Base-by-base conservation (phyloP, 2,329 filamentous ascomycete genomes). In the Fusarium chaquense region DNA sequence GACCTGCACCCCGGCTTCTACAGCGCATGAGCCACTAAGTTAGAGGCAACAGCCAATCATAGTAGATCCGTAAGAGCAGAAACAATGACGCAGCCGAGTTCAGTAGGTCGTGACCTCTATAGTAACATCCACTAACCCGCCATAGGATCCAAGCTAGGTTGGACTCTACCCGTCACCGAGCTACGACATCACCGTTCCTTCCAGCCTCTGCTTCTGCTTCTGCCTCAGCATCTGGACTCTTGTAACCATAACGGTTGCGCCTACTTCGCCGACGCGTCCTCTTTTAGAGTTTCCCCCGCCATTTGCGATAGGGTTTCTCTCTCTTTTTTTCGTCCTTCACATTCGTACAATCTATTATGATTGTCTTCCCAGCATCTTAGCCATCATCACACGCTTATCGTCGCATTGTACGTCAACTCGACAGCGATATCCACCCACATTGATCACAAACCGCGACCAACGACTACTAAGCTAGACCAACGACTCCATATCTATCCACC, bases 61-160 rank as follows among this genome's bases (percentile, higher is more conserved):
- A 65, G 20, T 18, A 32, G 30, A 18, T 10, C 6, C 13, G 26
- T 35, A 38, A 53, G 35, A 49, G 28, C 33, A 43, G 40, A 60
- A 62, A 56, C 55, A 68, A 74, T 74, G 72, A 74, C 72, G 72
- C 72, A 73, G 65, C 40, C 40, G 22, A 43, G 40, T 13, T 24
- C 15, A 24, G 62, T 44, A 43, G 18, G 38, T 15, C 38, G 62
- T 74, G 70, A 73, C 67, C 60, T 71, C 38, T 56, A 51, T 54
- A 51, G 51, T 24, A 24, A 33, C 13, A 52, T 15, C 33, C 49
- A 35, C 33, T 41, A 50, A 50, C 56, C 57, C 56, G 57, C 57
- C 44, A 44, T 58, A 43, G 51, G 44, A 54, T 57, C 49, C 56
- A 62, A 71, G 64, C 61, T n/a, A n/a, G n/a, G n/a, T 64, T 65